phyloP scores from a whole-genome alignment of 768 basidiomycete genomes.

The Boletus vermiculosoides region DNA sequence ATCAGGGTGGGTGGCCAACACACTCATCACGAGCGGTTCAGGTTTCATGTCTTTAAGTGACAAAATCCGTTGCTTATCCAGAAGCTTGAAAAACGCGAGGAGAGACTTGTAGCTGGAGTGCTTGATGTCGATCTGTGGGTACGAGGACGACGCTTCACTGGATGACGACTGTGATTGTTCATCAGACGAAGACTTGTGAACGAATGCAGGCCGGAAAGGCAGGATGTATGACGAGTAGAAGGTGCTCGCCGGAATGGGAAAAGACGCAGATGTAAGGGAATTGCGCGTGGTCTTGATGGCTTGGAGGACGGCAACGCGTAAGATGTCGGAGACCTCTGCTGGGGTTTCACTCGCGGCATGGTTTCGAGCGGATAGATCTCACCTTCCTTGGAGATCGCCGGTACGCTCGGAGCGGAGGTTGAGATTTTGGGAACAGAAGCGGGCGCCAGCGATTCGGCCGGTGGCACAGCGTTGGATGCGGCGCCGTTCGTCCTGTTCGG shows the following conservation, averaged over 20 bases:
- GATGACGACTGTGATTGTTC: slow-evolving; percentile 9
- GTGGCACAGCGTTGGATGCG: slow-evolving; percentile 4
- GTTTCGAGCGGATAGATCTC: slow-evolving; percentile 3
- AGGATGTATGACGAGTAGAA: slow-evolving; percentile 78
- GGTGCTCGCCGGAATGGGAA: slow-evolving; percentile 74
- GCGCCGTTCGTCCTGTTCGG: slow-evolving; percentile 27
- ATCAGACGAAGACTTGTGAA: slow-evolving; percentile 16
- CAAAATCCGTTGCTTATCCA: slow-evolving; percentile 72
- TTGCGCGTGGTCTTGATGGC: slow-evolving; percentile 53
- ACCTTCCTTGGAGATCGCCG: slow-evolving; percentile 31
- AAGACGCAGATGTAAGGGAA: slow-evolving; percentile 48
- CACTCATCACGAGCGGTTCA: slow-evolving; percentile 54
- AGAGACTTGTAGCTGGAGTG: slow-evolving; percentile 80
- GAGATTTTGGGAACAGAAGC: slow-evolving; percentile 3
- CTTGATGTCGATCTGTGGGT: slow-evolving; percentile 65
- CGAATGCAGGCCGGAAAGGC: slow-evolving; percentile 73
- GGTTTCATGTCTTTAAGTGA: slow-evolving; percentile 61
- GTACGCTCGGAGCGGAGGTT: slow-evolving; percentile 9
- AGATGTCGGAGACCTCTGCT: slow-evolving; percentile 37
- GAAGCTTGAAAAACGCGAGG: slow-evolving; percentile 72
- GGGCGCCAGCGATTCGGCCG: slow-evolving; percentile 7
- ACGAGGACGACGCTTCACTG: slow-evolving; percentile 28
- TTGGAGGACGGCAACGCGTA: slow-evolving; percentile 65
- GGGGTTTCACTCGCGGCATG: background rate
- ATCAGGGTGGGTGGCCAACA: slow-evolving; percentile 56